Evolutionary conservation across 441 rosid genomes (phyloP), one percentile per base, ranked within the genome.

Genomic region (Euphorbia corollata): DNA sequence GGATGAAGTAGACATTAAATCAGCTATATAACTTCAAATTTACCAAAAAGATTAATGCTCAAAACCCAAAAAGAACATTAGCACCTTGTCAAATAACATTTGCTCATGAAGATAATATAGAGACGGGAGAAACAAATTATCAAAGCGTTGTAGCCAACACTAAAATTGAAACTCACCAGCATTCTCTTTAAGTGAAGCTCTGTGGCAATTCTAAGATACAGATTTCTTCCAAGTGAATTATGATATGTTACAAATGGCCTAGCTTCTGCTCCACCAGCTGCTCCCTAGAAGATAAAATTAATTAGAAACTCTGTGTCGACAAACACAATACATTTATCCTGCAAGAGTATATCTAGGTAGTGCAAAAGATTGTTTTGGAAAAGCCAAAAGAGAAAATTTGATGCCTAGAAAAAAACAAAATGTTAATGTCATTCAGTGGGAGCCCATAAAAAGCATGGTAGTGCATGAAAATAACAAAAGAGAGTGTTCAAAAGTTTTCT

Each of bases 261-360:
- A 43, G 98, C 97, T 75, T 92, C 98, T 16, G 97, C 98, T 83
- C 99, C 95, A 77, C 99, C 99, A 72, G 95, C 99, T 83, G 95
- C 97, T 76, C 96, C 96, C 97, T 90, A 79, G 80, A 73, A 64
- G 59, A 72, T 71, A 55, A 81, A 81, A 75, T 76, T 66, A 54
- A 84, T 81, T 59, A 86, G 71, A 78, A 82, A 77, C 38, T 60
- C 55, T 48, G 11, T 5, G 54, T 32, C 65, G 59, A 59, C 16
- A 61, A 18, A 41, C 32, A 58, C n/a, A 68, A 43, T 27, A 27
- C 32, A 27, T 27, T 4, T 27, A 27, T 27, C 32, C 32, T 27
- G 32, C 32, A 27, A 27, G 32, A 27, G 51, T 6, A 50, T 18
- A 38, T 18, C 8, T 22, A 62, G 18, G 30, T 27, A 39, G 6